Evolutionary conservation across 106 monocot genomes (phyloP), one percentile per base, ranked within the genome.

Genomic region (Alisma plantagoaquatica): DNA sequence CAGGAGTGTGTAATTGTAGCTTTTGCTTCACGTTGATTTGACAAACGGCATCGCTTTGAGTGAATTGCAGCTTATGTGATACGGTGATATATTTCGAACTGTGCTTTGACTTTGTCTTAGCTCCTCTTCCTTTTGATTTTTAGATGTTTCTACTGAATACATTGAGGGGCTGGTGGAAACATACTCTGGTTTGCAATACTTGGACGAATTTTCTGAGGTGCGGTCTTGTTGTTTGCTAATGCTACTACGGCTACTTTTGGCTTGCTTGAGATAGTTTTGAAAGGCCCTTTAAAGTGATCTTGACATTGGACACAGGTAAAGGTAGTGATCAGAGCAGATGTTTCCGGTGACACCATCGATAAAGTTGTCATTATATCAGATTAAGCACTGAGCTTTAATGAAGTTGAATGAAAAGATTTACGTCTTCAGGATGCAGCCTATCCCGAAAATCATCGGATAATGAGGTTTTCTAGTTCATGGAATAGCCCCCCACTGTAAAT

Each of bases 341-440:
- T 85, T 15, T 61, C 55, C 1, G 45, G 62, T 0, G 51, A 33
- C 10, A 73, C 63, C 18, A 78, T 73, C 53, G 81, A 89, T 49
- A 89, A 96, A 67, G 96, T 96, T 56, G 89, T 89, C 14, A 84
- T 96, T 57, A 96, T 96, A 27, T 89, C 78, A 60, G 96, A 89
- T 88, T 51, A 43, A 59, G 16, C 27, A 31, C 5, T 9, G 46
- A 17, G 16, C 10, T 46, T 17, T 46, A 19, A 11, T 11, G 10
- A 16, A 41, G 41, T 41, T 41, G 10, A 11, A 41, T n/a, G n/a
- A n/a, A n/a, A n/a, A n/a, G n/a, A n/a, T n/a, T n/a, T n/a, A n/a
- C n/a, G n/a, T n/a, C n/a, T n/a, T n/a, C n/a, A n/a, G n/a, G n/a
- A n/a, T 41, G 12, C 41, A 0, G 10, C 1, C 41, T 41, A 41